Evolutionary conservation across 768 basidiomycete species (phyloP).

Genomic region (Collybia mongolica): DNA sequence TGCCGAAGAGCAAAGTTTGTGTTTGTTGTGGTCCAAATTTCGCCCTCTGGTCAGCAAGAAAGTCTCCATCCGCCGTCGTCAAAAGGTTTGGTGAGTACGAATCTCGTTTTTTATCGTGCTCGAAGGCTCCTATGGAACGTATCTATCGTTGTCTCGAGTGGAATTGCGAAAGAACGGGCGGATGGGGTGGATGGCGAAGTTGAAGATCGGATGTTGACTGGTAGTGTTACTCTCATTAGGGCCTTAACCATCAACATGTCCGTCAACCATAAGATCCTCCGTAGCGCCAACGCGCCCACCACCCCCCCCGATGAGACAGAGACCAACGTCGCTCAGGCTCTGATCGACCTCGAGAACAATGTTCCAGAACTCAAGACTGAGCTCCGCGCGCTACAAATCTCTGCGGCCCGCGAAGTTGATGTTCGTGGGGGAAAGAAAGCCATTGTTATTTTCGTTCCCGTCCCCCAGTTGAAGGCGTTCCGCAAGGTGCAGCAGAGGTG

Average conservation of each 20-base stretch:
- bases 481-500: slow-evolving; percentile 97
- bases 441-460: slow-evolving; percentile 96
- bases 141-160: slow-evolving; percentile 18
- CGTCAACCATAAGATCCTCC: slow-evolving; percentile 81
- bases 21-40: slow-evolving; percentile 30
- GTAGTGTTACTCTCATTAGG: slow-evolving; percentile 24
- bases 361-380: slow-evolving; percentile 98
- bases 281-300: slow-evolving; percentile 93
- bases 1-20: slow-evolving; percentile 16
- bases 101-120: slow-evolving; percentile 27
- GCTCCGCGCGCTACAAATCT: slow-evolving; percentile 94
- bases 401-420: slow-evolving; percentile 97
- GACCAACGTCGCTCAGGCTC: slow-evolving; percentile 88
- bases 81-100: slow-evolving; percentile 67
- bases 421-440: slow-evolving; percentile 99
- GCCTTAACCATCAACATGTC: slow-evolving; percentile 62
- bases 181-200: slow-evolving; percentile 52
- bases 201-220: slow-evolving; percentile 49
- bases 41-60: slow-evolving; percentile 28
- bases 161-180: slow-evolving; percentile 21
- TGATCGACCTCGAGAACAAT: slow-evolving; percentile 97
- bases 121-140: slow-evolving; percentile 20
- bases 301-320: slow-evolving; percentile 91
- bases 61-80: slow-evolving; percentile 46
- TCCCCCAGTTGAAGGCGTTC: slow-evolving; percentile 97